Percentiles rank a stretch among this genome's conserved stretches.
These are phyloP conservation scores for Croton setiger DNA, from an alignment of 441 rosid genomes.

Conservation along the genomic window DNA sequence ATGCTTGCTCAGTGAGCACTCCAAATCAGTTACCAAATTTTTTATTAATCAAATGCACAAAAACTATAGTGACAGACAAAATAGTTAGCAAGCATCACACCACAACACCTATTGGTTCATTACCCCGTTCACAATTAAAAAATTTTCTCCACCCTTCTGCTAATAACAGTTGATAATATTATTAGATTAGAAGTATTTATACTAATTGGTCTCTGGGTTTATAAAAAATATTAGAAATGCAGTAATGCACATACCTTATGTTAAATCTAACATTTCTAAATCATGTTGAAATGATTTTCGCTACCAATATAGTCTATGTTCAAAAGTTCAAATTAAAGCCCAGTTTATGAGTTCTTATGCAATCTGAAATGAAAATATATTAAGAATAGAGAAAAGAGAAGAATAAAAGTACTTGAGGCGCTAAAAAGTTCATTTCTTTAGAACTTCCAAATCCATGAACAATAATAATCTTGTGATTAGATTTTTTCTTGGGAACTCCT, in stretches of 20 bases:
- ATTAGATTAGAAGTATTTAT: too few species aligned
- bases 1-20: neutral
- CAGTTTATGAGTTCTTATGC: neutral
- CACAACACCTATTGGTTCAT: too few species aligned
- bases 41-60: neutral
- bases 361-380: neutral
- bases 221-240: too few species aligned
- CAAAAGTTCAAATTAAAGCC: neutral
- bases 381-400: constrained; percentile 7
- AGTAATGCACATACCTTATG: too few species aligned
- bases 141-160: too few species aligned
- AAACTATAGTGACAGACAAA: neutral
- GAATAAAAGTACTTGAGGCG: constrained; percentile 48
- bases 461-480: constrained; percentile 57
- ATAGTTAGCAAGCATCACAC: too few species aligned
- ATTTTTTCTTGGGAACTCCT: constrained; percentile 56
- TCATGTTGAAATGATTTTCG: neutral
- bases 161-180: too few species aligned
- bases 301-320: too few species aligned
- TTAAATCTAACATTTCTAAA: neutral
- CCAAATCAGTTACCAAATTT: neutral
- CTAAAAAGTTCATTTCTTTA: constrained; percentile 70
- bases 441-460: constrained; percentile 96
- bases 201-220: too few species aligned
- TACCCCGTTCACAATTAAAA: too few species aligned